These are phyloP conservation scores for Tylopilus intermedius DNA, from an alignment of 768 basidiomycete species.

Conservation along the genomic window DNA sequence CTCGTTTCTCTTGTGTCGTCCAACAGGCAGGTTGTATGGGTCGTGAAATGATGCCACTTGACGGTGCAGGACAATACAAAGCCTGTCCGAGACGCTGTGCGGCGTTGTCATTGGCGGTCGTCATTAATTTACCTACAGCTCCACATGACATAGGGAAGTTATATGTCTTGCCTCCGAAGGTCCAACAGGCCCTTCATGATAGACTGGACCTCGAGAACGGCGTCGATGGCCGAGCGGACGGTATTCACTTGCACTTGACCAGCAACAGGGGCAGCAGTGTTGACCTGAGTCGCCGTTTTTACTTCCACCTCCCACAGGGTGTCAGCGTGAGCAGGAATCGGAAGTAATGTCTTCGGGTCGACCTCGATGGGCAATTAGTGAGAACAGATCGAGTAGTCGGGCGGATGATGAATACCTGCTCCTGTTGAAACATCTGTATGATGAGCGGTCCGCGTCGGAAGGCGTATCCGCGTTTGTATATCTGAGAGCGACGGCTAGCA, in stretches of 20 bases:
- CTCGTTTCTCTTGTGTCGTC: not conserved
- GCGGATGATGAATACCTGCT: slow-evolving; percentile 48
- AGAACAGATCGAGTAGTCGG: not conserved
- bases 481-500: slow-evolving; percentile 61
- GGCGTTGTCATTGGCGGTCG: not conserved
- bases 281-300: slow-evolving; percentile 73
- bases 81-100: too few relatives aligned
- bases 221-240: slow-evolving; percentile 63
- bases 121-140: not conserved
- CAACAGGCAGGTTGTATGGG: not conserved
- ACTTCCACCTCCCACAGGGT: slow-evolving; percentile 88
- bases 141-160: slow-evolving; percentile 1
- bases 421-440: slow-evolving; percentile 83
- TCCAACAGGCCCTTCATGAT: slow-evolving; percentile 84
- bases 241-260: slow-evolving; percentile 58
- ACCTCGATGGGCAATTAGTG: slow-evolving; percentile 40
- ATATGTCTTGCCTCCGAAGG: slow-evolving; percentile 69
- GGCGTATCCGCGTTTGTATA: slow-evolving; percentile 76
- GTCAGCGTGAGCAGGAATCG: slow-evolving; percentile 72
- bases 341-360: slow-evolving; percentile 68
- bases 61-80: too few relatives aligned
- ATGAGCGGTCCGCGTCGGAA: slow-evolving; percentile 67
- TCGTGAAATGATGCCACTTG: too few relatives aligned
- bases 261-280: slow-evolving; percentile 45
- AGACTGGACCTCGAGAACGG: slow-evolving; percentile 73